Base-by-base conservation (phyloP, 2,329 filamentous ascomycete species). In the Thelonectria rubi region DNA sequence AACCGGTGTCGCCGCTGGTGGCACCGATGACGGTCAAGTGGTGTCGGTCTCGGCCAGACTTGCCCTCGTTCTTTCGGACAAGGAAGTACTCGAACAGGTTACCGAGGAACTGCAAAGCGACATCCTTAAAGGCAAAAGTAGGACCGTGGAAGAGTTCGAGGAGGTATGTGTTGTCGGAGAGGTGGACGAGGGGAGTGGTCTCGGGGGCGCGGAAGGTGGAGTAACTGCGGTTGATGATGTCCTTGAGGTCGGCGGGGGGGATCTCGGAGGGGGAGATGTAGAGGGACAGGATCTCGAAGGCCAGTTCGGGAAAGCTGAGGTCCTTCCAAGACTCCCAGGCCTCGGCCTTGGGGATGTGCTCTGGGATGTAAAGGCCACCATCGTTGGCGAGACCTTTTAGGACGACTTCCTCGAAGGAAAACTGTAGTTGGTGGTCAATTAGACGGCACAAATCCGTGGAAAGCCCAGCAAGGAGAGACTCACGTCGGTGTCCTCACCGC, bases 131-230 rank as follows among this genome's bases (percentile, higher is more conserved):
- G 2, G 94, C 91, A 75, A 93, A 97, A 0, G 91, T 98, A 5
- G 94, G 95, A 1, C 95, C 95, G 76, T 98, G 94, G 84, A 98
- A 99, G 45, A 99, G 86, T 78, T 99, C 95, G 34, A 99, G 70
- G 15, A 72, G 82, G 75, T 97, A 88, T 43, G 97, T 82, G 75
- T 94, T 91, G 74, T 94, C 86, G 2, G 70, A 48, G 12, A 72
- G 59, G 30, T 66, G 63, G 7, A 72, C 70, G 15, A 72, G 79
- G 0, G 95, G 95, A 0, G 92, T 93, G 43, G 92, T 88, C 56
- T 96, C 88, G 43, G 88, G 80, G 34, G 87, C 84, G 69, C 94
- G 91, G 82, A 99, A 99, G 9, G 93, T 97, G 18, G 91, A 87
- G 77, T 99, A 99, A 72, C 91, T 95, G 70, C 88, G 87, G 69